phyloP scores from a whole-genome alignment of 2,329 filamentous ascomycete species.

The Saccharata proteae region DNA sequence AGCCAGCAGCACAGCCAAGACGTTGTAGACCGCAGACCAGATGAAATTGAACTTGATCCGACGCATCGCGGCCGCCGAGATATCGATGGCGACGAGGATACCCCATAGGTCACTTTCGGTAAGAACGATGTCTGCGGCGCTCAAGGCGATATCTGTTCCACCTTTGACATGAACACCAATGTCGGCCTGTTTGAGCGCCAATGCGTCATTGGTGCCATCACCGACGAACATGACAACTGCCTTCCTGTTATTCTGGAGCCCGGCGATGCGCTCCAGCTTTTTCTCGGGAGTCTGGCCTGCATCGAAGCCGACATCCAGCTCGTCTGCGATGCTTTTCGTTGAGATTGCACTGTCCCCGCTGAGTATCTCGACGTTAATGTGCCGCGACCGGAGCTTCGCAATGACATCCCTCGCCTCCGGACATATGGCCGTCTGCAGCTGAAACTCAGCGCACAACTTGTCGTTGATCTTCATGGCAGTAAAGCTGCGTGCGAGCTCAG shows the following conservation, averaged over 20 bases:
- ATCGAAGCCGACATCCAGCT: too few relatives aligned
- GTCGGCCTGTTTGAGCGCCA: constrained; percentile 56
- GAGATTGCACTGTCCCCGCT: constrained; percentile 44
- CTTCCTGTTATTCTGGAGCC: constrained; percentile 13
- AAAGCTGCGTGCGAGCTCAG: too few relatives aligned
- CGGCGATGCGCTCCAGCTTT: constrained; percentile 37
- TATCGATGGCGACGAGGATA: constrained; percentile 45
- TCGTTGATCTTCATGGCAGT: constrained; percentile 35
- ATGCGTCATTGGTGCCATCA: constrained; percentile 70
- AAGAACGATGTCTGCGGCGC: constrained; percentile 58
- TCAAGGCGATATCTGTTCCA: constrained; percentile 51
- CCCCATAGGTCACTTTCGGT: constrained; percentile 45
- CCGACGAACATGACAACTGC: constrained; percentile 56
- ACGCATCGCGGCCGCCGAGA: constrained; percentile 31
- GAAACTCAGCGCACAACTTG: constrained; percentile 35
- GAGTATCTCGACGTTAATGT: constrained; percentile 42
- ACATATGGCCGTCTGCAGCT: constrained; percentile 36
- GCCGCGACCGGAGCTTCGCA: constrained; percentile 34
- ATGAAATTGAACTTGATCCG: constrained; percentile 51
- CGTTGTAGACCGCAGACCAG: constrained; percentile 61
- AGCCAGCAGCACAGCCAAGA: constrained; percentile 54
- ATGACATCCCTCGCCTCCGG: constrained; percentile 41
- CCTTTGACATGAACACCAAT: constrained; percentile 57
- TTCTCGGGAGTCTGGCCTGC: too few relatives aligned
- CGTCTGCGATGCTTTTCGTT: too few relatives aligned